Evolutionary conservation across 306 rosid species (phyloP), one percentile per base, ranked within the genome.

Genomic region (Castanospermum australe): DNA sequence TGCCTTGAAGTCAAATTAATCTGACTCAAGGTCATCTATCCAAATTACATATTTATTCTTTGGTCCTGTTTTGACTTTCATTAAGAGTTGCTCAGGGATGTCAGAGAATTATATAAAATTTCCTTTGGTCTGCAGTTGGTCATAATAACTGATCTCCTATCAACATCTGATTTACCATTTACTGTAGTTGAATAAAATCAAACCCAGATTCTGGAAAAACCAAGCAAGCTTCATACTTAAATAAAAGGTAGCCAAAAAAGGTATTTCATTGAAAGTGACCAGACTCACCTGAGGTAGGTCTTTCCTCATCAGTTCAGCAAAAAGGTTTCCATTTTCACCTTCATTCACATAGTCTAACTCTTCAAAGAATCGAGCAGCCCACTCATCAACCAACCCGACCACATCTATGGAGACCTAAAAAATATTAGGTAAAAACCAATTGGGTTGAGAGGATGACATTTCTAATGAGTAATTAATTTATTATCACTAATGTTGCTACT

Each of bases 321-420:
- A 94, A 57, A 75, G 71, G 77, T 75, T 82, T 81, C 99, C 99
- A 85, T 94, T 94, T 88, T 92, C 92, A 84, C 99, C 99, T 84
- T 95, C 99, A 87, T 85, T 92, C 73, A 95, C 84, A 81, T 95
- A 95, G 84, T 95, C 99, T 51, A 95, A 79, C 90, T 95, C 99
- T 81, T 95, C 99, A 87, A 95, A 95, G 76, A 95, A 95, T 66
- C 99, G 91, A 80, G 99, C 93, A 32, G 99, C 99, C 97, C 99
- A 92, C 82, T 95, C 99, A 83, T 95, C 99, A 71, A 95, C 99
- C 85, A 95, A 81, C 67, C 99, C 99, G 63, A 95, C 98, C 85
- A 95, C 99, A 80, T 95, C 99, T 64, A 92, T n/a, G 21, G 98
- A 92, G 70, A 95, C 81, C 99, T 95, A 84, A 63, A 85, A 80